Evolutionary conservation across 768 basidiomycete species (phyloP), one percentile per base, ranked within the genome.

Genomic region (Mycena alexandri): DNA sequence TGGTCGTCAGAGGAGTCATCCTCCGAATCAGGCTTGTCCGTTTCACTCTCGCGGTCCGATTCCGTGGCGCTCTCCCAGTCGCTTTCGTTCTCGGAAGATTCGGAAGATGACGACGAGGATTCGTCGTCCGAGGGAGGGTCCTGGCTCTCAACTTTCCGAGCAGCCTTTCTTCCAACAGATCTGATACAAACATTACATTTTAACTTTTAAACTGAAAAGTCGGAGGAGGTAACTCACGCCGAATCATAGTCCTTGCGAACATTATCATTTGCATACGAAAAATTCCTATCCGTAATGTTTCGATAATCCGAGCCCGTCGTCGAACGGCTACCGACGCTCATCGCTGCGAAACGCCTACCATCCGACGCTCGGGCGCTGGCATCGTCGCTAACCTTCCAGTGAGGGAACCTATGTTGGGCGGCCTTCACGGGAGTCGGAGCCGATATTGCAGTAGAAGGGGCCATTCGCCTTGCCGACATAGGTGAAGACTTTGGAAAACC

Each of bases 381-480:
- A 3, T n/a, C 47, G 25, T 68, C 67, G 7, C 16, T 50, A 34
- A 52, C 51, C 48, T 63, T 55, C 67, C 67, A 68, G n/a, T 68
- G 50, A 5, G 61, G 67, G 9, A 43, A 10, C 22, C 53, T 34
- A 16, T 53, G 24, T 34, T 42, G 55, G 1, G 67, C 61, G 0
- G 19, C 5, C 42, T 68, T 68, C 14, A 59, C 56, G 2, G 61
- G 61, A 50, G 53, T 29, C 2, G 67, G 51, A 4, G 61, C 57
- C 14, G 67, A 68, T 33, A 33, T 44, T 17, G 41, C 14, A 14
- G 38, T 11, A 14, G 38, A 38, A 14, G 64, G 44, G 16, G 64
- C 36, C 48, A 63, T 57, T 21, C 43, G 54, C 43, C 50, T 55
- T 10, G 60, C 19, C 12, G 60, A 47, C 22, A 29, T 51, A 17